These are phyloP conservation scores for Citrus mangshanensis DNA, from an alignment of 345 rosid genomes.

Conservation along the genomic window DNA sequence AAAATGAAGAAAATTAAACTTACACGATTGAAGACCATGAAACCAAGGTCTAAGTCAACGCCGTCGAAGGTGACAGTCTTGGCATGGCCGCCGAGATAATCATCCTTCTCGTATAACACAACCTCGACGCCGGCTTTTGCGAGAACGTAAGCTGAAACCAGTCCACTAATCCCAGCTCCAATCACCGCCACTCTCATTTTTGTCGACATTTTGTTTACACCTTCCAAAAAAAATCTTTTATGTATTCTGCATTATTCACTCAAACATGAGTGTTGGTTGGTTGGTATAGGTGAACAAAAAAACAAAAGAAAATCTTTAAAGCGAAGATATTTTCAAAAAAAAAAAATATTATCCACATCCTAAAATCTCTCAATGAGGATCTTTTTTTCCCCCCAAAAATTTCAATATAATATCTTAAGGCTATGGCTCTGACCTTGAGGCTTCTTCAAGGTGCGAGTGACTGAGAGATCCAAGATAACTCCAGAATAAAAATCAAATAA, in stretches of 20 bases:
- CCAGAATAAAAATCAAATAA: background rate
- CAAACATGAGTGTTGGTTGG: too few species aligned
- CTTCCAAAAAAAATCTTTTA: background rate
- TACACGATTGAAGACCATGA: constrained; percentile 72
- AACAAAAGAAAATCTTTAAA: too few species aligned
- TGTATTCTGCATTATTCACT: too few species aligned
- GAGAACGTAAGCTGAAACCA: constrained; percentile 53
- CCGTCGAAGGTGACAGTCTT: constrained; percentile 48
- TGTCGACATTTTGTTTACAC: background rate
- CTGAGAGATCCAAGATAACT: background rate
- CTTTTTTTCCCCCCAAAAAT: too few species aligned
- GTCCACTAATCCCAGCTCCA: constrained; percentile 65
- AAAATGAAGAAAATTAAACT: constrained; percentile 25
- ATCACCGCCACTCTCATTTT: constrained; percentile 61
- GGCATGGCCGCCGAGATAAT: constrained; percentile 63
- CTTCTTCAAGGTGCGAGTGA: background rate
- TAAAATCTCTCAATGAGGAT: too few species aligned
- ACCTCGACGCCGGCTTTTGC: constrained; percentile 42
- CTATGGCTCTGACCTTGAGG: too few species aligned
- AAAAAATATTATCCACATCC: too few species aligned
- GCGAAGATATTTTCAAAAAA: too few species aligned
- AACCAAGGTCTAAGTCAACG: constrained; percentile 65
- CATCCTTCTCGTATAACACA: constrained; percentile 64
- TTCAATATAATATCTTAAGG: too few species aligned
- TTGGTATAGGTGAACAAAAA: too few species aligned